These are phyloP conservation scores for Petasospora fabianii DNA, from an alignment of 1,139 yeast genomes.

Conservation along the genomic window DNA sequence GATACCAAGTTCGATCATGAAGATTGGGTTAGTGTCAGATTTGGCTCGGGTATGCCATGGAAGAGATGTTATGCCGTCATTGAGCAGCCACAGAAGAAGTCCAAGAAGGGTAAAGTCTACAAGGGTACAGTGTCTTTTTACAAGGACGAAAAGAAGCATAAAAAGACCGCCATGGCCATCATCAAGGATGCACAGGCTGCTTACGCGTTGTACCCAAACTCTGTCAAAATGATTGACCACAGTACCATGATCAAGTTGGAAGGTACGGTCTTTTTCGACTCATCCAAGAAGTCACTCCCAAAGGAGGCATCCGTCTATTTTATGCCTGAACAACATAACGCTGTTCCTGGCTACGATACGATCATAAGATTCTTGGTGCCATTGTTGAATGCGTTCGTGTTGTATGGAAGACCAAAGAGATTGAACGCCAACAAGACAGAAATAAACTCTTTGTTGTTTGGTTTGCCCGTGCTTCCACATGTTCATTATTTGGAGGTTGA, in stretches of 20 bases:
- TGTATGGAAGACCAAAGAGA: conserved; percentile 89
- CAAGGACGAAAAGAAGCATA: conserved; percentile 65
- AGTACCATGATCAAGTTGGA: conserved; percentile 87
- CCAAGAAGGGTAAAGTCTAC: conserved; percentile 32
- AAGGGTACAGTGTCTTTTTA: conserved; percentile 61
- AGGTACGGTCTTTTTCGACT: conserved; percentile 66
- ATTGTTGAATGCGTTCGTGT: conserved; percentile 74
- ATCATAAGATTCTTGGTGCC: conserved; percentile 85
- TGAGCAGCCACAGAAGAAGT: conserved; percentile 57
- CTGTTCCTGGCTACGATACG: conserved; percentile 94
- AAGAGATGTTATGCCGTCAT: conserved; percentile 90
- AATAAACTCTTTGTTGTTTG: conserved; percentile 75
- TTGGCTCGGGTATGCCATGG: conserved; percentile 99
- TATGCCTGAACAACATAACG: conserved; percentile 93
- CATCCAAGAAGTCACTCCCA: conserved; percentile 51
- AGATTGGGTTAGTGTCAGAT: conserved; percentile 92
- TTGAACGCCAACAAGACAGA: conserved; percentile 87
- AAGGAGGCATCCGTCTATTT: conserved; percentile 80
- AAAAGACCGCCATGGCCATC: conserved; percentile 77
- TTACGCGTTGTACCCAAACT: conserved; percentile 92
- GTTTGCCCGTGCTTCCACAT: conserved; percentile 85
- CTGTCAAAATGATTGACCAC: conserved; percentile 73
- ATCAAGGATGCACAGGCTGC: conserved; percentile 67
- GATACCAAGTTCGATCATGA: conserved; percentile 85
- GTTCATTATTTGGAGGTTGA: conserved; percentile 73